Evolutionary conservation across 2,329 filamentous ascomycete genomes (phyloP).

Genomic region (Colletotrichum sp.): DNA sequence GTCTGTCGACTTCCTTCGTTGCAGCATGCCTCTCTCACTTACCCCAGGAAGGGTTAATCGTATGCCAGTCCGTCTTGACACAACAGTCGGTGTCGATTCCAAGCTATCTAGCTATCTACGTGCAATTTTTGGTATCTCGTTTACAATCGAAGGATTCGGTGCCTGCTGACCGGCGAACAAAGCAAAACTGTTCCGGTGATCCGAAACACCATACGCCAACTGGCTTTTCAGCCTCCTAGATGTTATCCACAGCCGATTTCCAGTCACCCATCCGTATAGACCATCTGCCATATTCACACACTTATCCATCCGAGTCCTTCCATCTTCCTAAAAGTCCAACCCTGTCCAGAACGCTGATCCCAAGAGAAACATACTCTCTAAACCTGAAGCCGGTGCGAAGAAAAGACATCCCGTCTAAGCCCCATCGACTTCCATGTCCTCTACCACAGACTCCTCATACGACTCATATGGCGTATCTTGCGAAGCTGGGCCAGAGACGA

Average conservation of each 20-base stretch:
- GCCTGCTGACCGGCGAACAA: neutral
- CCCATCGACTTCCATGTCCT: conserved; percentile 11
- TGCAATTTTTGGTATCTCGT: conserved; percentile 1
- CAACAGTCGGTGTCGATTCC: neutral
- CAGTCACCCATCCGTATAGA: neutral
- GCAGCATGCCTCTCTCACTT: neutral
- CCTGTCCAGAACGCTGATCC: neutral
- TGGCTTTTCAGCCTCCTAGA: neutral
- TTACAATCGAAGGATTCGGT: neutral
- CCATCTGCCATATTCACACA: neutral
- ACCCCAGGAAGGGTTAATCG: neutral
- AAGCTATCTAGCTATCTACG: conserved; percentile 3
- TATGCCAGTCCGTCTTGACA: neutral
- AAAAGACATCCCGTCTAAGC: neutral
- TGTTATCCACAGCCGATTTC: neutral
- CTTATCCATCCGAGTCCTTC: neutral
- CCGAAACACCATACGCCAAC: neutral
- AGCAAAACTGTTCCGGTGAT: neutral
- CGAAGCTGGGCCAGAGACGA: conserved; percentile 18
- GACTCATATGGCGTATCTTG: neutral
- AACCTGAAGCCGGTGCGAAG: too few species aligned
- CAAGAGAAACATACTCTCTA: neutral
- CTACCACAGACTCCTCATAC: conserved; percentile 3
- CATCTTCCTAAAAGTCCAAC: neutral
- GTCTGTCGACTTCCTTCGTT: neutral